Evolutionary conservation across 148 eudicot species (phyloP).

Genomic region (Selenicereus undatus): DNA sequence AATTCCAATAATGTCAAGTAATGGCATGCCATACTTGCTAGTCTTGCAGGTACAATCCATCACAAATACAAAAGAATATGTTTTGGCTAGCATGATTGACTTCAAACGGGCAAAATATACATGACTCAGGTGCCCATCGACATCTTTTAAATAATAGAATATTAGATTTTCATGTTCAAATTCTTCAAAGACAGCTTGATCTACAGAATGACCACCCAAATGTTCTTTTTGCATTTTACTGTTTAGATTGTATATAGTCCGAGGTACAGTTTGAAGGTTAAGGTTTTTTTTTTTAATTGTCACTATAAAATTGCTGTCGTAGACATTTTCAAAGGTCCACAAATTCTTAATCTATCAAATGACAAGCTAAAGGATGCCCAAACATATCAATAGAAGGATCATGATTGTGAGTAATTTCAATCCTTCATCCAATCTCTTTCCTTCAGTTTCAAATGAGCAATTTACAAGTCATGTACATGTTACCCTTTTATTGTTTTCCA

Average conservation of each 20-base stretch:
- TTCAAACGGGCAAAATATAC: not conserved
- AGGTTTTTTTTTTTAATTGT: conserved; percentile 2
- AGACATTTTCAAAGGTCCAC: no score
- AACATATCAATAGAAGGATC: conserved; percentile 3
- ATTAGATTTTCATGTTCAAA: conserved; percentile 7
- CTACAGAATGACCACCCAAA: not conserved
- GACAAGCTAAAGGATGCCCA: conserved; percentile 4
- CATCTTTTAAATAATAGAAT: not conserved
- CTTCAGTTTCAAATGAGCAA: not conserved
- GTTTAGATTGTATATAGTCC: conserved; percentile 11
- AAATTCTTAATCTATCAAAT: not conserved
- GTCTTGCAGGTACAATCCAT: conserved; percentile 23
- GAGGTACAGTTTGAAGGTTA: not conserved
- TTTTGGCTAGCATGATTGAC: no score
- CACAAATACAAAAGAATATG: not conserved
- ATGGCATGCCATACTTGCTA: conserved; percentile 8
- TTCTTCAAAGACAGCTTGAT: conserved; percentile 16
- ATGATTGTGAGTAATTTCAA: not conserved
- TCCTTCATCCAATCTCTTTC: conserved; percentile 1
- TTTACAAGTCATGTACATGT: no score
- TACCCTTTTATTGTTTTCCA: not conserved
- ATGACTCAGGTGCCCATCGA: not conserved
- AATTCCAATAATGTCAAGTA: conserved; percentile 9
- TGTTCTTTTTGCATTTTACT: not conserved
- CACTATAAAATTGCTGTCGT: no score